Evolutionary conservation across 345 rosid genomes (phyloP).

Genomic region (Aquilaria malaccensis): DNA sequence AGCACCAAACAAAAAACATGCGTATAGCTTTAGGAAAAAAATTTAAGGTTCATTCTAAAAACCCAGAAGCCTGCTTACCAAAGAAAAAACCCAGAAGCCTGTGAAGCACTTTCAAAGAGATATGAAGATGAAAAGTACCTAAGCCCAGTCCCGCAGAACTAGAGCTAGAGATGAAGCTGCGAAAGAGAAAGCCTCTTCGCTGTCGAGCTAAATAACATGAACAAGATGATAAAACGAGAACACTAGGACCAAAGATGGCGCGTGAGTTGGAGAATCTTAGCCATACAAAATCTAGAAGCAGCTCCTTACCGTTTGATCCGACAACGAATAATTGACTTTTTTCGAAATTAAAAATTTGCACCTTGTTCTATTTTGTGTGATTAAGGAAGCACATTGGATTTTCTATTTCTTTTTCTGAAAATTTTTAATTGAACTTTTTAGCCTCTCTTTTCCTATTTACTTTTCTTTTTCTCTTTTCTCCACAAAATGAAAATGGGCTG

Average conservation of each 20-base stretch:
- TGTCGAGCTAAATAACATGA: neutral
- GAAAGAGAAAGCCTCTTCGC: neutral
- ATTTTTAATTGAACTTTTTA: neutral
- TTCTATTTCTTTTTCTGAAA: neutral
- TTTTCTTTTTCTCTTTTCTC: neutral
- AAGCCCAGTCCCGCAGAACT: neutral
- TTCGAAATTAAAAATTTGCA: neutral
- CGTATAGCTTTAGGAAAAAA: neutral
- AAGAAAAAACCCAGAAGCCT: neutral
- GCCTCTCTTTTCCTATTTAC: neutral
- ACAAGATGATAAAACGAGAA: neutral
- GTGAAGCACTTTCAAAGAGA: neutral
- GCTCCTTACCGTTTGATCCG: neutral
- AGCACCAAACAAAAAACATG: neutral
- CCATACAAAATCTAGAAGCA: neutral
- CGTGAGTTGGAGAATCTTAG: neutral
- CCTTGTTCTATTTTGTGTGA: neutral
- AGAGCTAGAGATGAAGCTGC: neutral
- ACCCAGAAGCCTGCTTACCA: no score
- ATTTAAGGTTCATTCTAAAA: neutral
- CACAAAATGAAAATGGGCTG: neutral
- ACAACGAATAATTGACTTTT: neutral
- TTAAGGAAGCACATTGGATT: neutral
- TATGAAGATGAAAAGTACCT: constrained; percentile 7
- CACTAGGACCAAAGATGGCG: neutral